phyloP scores from a whole-genome alignment of 2,329 filamentous ascomycete genomes.

The Xenoacremonium recifei region DNA sequence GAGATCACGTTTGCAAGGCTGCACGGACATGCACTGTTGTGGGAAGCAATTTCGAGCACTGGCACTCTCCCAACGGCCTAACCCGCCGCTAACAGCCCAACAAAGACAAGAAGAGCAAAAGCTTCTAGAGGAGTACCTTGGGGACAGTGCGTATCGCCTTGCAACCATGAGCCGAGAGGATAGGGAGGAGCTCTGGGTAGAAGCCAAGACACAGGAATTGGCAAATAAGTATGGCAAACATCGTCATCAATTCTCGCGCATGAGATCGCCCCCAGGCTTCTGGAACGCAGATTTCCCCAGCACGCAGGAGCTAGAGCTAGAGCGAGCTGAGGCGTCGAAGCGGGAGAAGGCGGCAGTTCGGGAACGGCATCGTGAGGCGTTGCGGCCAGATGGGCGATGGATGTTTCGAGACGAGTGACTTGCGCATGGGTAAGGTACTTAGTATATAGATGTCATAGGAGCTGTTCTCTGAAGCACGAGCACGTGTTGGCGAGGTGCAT shows the following conservation, averaged over 20 bases:
- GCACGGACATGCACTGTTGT: conserved; percentile 74
- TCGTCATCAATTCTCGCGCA: conserved; percentile 69
- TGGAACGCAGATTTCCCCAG: conserved; percentile 88
- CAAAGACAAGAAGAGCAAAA: conserved; percentile 43
- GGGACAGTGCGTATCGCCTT: conserved; percentile 58
- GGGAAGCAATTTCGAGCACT: conserved; percentile 69
- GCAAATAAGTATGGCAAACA: conserved; percentile 78
- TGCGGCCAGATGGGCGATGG: conserved; percentile 74
- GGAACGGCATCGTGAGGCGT: conserved; percentile 78
- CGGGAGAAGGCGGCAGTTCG: conserved; percentile 64
- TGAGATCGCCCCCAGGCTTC: conserved; percentile 77
- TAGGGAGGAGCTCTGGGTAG: conserved; percentile 64
- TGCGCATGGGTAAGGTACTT: neutral
- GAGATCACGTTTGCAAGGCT: conserved; percentile 70
- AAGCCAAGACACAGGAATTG: conserved; percentile 71
- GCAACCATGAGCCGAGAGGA: conserved; percentile 59
- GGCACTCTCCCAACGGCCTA: conserved; percentile 51
- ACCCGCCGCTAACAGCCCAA: conserved; percentile 33
- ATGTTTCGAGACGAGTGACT: conserved; percentile 74
- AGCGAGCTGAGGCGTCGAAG: conserved; percentile 63
- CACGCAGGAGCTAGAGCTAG: conserved; percentile 74
- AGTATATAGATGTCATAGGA: neutral
- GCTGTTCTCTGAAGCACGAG: no score
- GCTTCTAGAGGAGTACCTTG: conserved; percentile 57
- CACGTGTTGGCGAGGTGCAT: no score